Conservation (phyloP, 441 rosid genomes). For the Raphanus hybrid region DNA sequence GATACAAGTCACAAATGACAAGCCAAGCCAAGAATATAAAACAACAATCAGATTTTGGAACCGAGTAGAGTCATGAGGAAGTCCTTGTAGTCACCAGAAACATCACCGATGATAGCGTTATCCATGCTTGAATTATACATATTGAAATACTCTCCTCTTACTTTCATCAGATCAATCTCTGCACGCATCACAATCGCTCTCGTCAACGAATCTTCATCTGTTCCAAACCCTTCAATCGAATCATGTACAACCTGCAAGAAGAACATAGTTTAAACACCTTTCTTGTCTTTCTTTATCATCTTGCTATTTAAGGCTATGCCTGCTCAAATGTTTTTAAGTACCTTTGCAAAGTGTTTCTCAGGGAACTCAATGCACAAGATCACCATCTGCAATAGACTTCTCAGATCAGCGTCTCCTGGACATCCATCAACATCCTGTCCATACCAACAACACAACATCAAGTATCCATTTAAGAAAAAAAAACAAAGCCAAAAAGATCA, state of each 20-base stretch:
- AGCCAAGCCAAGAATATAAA: conserved; percentile 20
- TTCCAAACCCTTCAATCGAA: conserved; percentile 71
- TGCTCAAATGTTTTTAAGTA: conserved; percentile 24
- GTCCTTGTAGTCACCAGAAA: conserved; percentile 73
- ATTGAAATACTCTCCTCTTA: conserved; percentile 65
- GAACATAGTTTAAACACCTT: neutral
- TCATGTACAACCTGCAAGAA: conserved; percentile 54
- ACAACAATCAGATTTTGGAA: conserved; percentile 44
- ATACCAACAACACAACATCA: conserved; percentile 4
- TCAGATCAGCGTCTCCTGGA: conserved; percentile 60
- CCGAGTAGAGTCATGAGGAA: conserved; percentile 83
- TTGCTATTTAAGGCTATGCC: neutral
- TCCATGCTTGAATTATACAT: conserved; percentile 63
- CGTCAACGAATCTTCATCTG: conserved; percentile 82
- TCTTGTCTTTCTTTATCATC: neutral
- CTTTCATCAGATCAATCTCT: conserved; percentile 72
- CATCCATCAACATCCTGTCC: conserved; percentile 64
- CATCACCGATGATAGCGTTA: conserved; percentile 66
- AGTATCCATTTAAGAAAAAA: neutral
- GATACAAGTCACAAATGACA: conserved; percentile 21
- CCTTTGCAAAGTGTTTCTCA: conserved; percentile 90
- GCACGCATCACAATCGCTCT: conserved; percentile 82
- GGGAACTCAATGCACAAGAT: conserved; percentile 68
- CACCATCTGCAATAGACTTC: conserved; percentile 52
- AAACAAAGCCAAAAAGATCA: neutral